Conservation (phyloP, 2,329 filamentous ascomycete species). For the Parastagonospora avenae region DNA sequence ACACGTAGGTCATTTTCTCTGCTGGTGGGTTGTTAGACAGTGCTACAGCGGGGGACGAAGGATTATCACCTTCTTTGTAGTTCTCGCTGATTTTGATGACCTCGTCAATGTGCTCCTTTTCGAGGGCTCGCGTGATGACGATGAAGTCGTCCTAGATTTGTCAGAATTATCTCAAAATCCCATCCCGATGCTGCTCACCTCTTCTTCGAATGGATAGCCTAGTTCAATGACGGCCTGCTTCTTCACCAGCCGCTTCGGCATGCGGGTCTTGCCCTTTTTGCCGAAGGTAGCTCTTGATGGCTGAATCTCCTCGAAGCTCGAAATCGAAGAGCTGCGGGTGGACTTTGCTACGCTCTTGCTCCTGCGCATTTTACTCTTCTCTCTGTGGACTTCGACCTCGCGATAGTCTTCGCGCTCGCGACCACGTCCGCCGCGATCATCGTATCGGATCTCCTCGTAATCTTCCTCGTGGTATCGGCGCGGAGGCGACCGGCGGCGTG, state of each 20-base stretch:
- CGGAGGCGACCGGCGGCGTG: constrained; percentile 51
- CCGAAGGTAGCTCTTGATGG: constrained; percentile 43
- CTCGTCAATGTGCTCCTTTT: constrained; percentile 90
- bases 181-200: constrained; percentile 60
- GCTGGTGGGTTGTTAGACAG: constrained; percentile 2
- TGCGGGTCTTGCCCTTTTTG: constrained; percentile 83
- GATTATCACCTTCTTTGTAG: constrained; percentile 60
- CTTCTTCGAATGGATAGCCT: constrained; percentile 84
- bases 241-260: constrained; percentile 80
- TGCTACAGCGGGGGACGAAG: neutral
- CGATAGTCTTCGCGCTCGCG: constrained; percentile 52
- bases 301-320: constrained; percentile 48
- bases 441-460: constrained; percentile 59
- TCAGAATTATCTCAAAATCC: constrained; percentile 31
- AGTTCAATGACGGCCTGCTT: constrained; percentile 81
- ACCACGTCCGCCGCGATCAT: constrained; percentile 27
- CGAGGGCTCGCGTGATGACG: constrained; percentile 81
- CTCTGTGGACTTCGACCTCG: constrained; percentile 55
- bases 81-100: constrained; percentile 82
- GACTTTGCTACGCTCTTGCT: constrained; percentile 39
- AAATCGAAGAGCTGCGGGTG: constrained; percentile 47
- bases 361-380: constrained; percentile 46
- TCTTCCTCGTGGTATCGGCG: constrained; percentile 71
- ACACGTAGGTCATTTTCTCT: constrained; percentile 46
- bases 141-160: constrained; percentile 72